Base-by-base conservation (phyloP, 2,329 filamentous ascomycete genomes). In the Colletotrichum sp. region DNA sequence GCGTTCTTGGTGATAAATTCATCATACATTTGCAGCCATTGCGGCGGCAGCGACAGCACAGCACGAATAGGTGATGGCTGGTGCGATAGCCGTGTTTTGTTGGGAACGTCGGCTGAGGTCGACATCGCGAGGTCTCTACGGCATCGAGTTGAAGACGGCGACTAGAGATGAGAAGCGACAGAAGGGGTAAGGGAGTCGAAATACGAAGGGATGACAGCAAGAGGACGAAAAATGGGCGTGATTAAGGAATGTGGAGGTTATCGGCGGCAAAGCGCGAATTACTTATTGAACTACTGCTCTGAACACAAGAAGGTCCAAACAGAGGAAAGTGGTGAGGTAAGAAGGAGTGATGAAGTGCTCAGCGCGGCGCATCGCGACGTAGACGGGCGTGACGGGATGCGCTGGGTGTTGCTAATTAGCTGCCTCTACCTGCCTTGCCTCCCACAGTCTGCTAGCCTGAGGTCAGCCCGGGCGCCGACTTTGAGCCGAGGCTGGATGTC, bases 1-100 rank as follows among this genome's bases (percentile, higher is more conserved):
- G 96, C 93, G 84, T 99, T 99, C 87, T 96, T 97, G 77, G 95
- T 94, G 87, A 99, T 96, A 86, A 99, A 98, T 79, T 97, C 93
- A 81, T 93, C 92, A 85, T 98, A 98, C 86, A 92, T 90, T 78
- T 89, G 87, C 69, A 95, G 87, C 92, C 92, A 95, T 84, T 89
- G 89, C 30, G 92, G 89, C 65, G 93, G 92, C 80, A 92, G 84
- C 57, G 91, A 88, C 64, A 93, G 85, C 77, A 90, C 68, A 10
- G 72, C 52, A 63, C 77, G 76, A 18, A 76, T 57, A n/a, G 74
- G 59, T 10, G 65, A 73, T 16, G 73, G 34, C 55, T 68, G 73
- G 30, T 77, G 63, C 49, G 76, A 76, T 15, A 66, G 70, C 18
- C 75, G 67, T 24, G 68, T 72, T 59, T 78, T 78, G 62, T 55